Evolutionary conservation across 169 alveolate genomes (phyloP), one percentile per base, ranked within the genome.

Genomic region (Eimeria acervulina): DNA sequence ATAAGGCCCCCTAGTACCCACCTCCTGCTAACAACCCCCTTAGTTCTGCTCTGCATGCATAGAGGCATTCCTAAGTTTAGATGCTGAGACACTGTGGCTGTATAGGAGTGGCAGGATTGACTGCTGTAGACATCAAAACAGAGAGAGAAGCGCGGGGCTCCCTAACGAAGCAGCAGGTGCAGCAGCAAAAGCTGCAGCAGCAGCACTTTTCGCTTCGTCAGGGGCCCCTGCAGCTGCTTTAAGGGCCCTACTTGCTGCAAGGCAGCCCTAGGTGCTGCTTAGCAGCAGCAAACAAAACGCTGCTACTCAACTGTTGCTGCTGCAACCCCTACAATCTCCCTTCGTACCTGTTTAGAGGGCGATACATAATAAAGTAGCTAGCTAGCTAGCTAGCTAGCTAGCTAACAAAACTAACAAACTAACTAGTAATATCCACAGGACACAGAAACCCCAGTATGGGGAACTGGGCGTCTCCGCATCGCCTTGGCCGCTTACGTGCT

Each of bases 101-200:
- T 12, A 51, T 51, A 17, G 59, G 59, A 17, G 15, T 51, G 59
- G 59, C 15, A 21, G 68, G 68, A 21, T 19, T 31, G 6, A n/a
- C 44, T n/a, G 47, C 38, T 68, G 42, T 28, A 68, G 38, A 26
- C 38, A 68, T 28, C 15, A 10, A 68, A 31, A 68, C 38, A 68
- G 47, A 68, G 8, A 68, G 38, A 68, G 38, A 28, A 68, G 21
- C n/a, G 68, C 68, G 15, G 59, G 59, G 59, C 21, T 17, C 59
- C n/a, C 68, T 21, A 13, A 21, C 0, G 68, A 1, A 51, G 38
- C 42, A 7, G 44, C 80, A n/a, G 44, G 28, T 68, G 42, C 80
- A n/a, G 80, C 80, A 10, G 80, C 80, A n/a, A 42, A 6, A 10
- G 80, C 80, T 68, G 80, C 80, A 12, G 80, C 80, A 51, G 80